These are phyloP conservation scores for Mentha longifolia DNA, from an alignment of 257 asterid genomes.

Conservation along the genomic window DNA sequence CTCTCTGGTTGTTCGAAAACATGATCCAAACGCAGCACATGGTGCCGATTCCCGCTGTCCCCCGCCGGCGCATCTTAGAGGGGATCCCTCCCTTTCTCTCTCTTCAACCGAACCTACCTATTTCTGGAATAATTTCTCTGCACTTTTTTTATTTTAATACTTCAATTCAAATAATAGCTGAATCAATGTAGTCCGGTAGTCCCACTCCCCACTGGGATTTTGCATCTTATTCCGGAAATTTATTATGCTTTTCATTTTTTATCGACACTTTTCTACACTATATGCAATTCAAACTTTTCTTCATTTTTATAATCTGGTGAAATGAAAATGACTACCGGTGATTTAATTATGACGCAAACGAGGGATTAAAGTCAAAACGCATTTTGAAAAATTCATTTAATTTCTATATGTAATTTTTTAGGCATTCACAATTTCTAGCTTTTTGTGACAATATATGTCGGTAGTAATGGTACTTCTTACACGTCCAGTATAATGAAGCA, in stretches of 20 bases:
- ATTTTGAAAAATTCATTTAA: too few species aligned
- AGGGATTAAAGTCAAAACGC: background rate
- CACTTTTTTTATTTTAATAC: background rate
- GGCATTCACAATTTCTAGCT: too few species aligned
- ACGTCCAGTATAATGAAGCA: too few species aligned
- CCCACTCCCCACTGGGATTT: constrained; percentile 31
- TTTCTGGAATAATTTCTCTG: constrained; percentile 19
- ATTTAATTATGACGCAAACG: background rate
- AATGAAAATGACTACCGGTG: background rate
- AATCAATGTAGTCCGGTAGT: background rate
- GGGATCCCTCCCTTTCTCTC: constrained; percentile 10
- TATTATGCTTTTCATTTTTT: constrained; percentile 8
- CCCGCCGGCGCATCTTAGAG: constrained; percentile 43
- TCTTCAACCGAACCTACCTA: background rate
- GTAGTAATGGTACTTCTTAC: too few species aligned
- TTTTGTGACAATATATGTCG: too few species aligned
- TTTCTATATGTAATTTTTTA: background rate
- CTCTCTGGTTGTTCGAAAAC: constrained; percentile 30
- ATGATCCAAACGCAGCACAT: constrained; percentile 37
- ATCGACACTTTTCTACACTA: background rate
- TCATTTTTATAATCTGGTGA: background rate
- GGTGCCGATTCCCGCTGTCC: constrained; percentile 43
- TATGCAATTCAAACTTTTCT: background rate
- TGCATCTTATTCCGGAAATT: constrained; percentile 23
- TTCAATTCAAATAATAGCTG: background rate